Base-by-base conservation (phyloP, 768 basidiomycete genomes). In the Collybia sp. region DNA sequence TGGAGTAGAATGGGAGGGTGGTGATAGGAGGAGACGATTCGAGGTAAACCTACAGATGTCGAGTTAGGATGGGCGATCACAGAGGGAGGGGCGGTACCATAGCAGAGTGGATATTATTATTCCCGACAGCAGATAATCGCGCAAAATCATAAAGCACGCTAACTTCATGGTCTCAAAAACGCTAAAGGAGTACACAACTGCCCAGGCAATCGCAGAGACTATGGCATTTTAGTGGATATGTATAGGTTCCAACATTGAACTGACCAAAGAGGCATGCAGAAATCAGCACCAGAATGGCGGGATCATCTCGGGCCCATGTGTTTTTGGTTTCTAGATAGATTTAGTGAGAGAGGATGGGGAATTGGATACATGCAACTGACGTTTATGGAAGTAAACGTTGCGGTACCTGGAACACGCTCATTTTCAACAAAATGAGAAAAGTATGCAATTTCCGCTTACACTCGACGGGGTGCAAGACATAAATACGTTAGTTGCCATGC, bases 361-460 rank as follows among this genome's bases (percentile, higher is more conserved):
- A 40, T 40, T 17, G 30, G 15, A 12, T 18, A 34, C 5, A 11
- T 30, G 42, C 19, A 17, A 66, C 84, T 58, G 60, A 94, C 94
- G 91, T 68, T 94, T 94, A 68, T 96, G 94, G 60, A 94, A 96
- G 63, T 97, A 98, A 6, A 96, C 94, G 66, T 97, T 95, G 42
- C 93, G 85, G 65, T 96, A 93, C 13, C 89, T 92, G 56, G 45
- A 35, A 44, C 30, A 38, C 9, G 25, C 16, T 40, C 9, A 25
- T 25, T 8, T 25, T 25, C 8, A 25, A 25, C 18, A 16, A 42
- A 9, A 25, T 30, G 16, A 31, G 35, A 53, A 42, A 20, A 19
- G 40, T 41, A 46, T 40, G 47, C 40, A 48, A 54, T 48, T 54
- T 52, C 52, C 43, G 66, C 71, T 65, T 56, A 96, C 85, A 98